Percentiles rank a stretch among this genome's conserved stretches.
Evolutionary conservation across 371 early-diverging fungal species (phyloP).

Genomic region (Mortierella sp.): DNA sequence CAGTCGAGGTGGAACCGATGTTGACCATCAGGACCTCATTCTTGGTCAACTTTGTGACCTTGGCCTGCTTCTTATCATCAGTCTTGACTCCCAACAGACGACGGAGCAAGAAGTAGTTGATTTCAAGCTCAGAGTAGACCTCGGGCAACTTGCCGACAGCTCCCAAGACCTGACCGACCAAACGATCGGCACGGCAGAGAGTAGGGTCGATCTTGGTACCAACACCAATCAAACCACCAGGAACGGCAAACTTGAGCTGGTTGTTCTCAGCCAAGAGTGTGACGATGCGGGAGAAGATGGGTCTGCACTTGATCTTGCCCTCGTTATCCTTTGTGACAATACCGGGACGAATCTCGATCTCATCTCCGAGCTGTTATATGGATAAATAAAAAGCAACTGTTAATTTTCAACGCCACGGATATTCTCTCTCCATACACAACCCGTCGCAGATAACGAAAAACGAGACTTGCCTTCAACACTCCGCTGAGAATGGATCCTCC

Average conservation of each 20-base stretch:
- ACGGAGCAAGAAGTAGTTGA: slow-evolving; percentile 97
- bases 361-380: slow-evolving; percentile 88
- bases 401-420: background rate
- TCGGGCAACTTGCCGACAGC: slow-evolving; percentile 95
- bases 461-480: slow-evolving; percentile 74
- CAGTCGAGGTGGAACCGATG: slow-evolving; percentile 99
- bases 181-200: slow-evolving; percentile 98
- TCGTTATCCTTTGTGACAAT: slow-evolving; percentile 93
- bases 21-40: slow-evolving; percentile 98
- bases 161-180: slow-evolving; percentile 99
- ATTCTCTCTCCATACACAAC: background rate
- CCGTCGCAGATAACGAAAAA: too few species aligned
- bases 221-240: slow-evolving; percentile 99
- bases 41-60: slow-evolving; percentile 92
- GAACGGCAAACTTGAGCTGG: slow-evolving; percentile 96
- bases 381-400: background rate
- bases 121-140: slow-evolving; percentile 96
- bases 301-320: slow-evolving; percentile 90
- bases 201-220: slow-evolving; percentile 99
- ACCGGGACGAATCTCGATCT: slow-evolving; percentile 99
- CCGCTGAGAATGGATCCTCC: slow-evolving; percentile 99
- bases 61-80: slow-evolving; percentile 96
- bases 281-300: slow-evolving; percentile 95
- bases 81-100: slow-evolving; percentile 97
- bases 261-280: slow-evolving; percentile 96